Evolutionary conservation across 2,329 filamentous ascomycete genomes (phyloP), one percentile per base, ranked within the genome.

Genomic region (Colletotrichum musae): DNA sequence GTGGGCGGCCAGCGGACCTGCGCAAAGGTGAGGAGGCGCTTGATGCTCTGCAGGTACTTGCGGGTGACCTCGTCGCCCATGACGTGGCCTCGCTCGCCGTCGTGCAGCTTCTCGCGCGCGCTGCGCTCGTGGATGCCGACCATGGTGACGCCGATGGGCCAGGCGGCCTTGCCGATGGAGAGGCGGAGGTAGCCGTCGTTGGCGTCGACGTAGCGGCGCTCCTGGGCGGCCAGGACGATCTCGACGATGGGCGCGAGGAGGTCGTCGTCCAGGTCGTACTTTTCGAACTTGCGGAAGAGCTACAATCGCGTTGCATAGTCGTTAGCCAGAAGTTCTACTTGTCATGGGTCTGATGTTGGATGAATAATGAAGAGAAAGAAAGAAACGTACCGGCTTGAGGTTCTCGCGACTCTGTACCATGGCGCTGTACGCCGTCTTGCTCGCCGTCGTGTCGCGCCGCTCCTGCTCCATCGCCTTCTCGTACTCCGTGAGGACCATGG

Each of bases 131-230:
- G 96, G 75, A 99, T 99, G 86, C 96, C 96, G 77, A 99, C 96
- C 96, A 98, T 99, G 80, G 96, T 99, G 47, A 99, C 96, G 82
- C 96, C 96, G 77, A 99, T 99, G 26, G 96, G 96, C 96, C 96
- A 99, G 16, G 96, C 96, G 74, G 94, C 95, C 83, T 97, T 97
- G 72, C 94, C 94, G 77, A 99, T 99, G 79, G 94, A 97, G 63
- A 99, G 85, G 61, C 94, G 88, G 70, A 99, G 85, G 80, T 99
- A 99, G 0, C 94, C 95, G 79, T 99, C 94, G 78, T 98, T 98
- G 41, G 96, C 96, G 81, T 98, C 93, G 54, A 99, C 95, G 77
- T 99, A 99, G 72, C 94, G 90, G 69, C 94, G 89, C 77, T 94
- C 91, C 81, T 99, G 96, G 4, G 95, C 94, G 28, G 94, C 93